Evolutionary conservation across 1,139 yeast genomes (phyloP).

Genomic region (Saccharomycopsis phalli): DNA sequence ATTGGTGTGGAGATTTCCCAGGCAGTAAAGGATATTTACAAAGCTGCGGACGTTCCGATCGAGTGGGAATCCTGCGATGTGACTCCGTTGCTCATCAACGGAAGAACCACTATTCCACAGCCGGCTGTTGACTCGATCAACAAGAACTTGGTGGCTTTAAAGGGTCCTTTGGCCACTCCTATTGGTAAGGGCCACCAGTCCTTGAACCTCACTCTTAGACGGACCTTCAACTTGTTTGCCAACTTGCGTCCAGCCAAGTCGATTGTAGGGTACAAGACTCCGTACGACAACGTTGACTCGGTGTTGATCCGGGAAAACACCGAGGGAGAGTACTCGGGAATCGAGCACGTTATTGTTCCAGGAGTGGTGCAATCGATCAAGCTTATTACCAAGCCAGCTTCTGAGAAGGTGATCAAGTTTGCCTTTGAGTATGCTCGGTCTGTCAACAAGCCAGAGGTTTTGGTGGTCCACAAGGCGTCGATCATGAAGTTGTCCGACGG

Average conservation of each 20-base stretch:
- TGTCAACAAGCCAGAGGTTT: constrained; percentile 78
- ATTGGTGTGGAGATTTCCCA: constrained; percentile 93
- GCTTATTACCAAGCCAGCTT: constrained; percentile 91
- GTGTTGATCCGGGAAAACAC: constrained; percentile 98
- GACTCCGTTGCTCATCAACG: constrained; percentile 84
- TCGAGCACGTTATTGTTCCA: constrained; percentile 95
- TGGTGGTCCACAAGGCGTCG: constrained; percentile 97
- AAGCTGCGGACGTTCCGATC: constrained; percentile 90
- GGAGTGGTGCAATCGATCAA: constrained; percentile 98
- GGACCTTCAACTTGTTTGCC: constrained; percentile 93
- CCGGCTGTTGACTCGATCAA: constrained; percentile 88
- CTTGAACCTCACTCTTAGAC: constrained; percentile 92
- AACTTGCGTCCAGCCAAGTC: constrained; percentile 97
- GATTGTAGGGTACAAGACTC: constrained; percentile 87
- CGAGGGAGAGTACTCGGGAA: constrained; percentile 99
- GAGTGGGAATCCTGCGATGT: constrained; percentile 98
- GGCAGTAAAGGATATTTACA: constrained; percentile 83
- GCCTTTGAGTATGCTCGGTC: constrained; percentile 95
- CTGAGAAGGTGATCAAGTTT: constrained; percentile 92
- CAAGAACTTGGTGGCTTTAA: constrained; percentile 87
- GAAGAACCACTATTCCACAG: constrained; percentile 90
- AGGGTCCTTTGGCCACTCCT: constrained; percentile 97
- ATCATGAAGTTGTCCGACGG: constrained; percentile 98
- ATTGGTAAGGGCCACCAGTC: constrained; percentile 98
- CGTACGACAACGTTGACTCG: constrained; percentile 89